phyloP scores from a whole-genome alignment of 768 basidiomycete genomes.

The Xerocomus brunneocitrinus region DNA sequence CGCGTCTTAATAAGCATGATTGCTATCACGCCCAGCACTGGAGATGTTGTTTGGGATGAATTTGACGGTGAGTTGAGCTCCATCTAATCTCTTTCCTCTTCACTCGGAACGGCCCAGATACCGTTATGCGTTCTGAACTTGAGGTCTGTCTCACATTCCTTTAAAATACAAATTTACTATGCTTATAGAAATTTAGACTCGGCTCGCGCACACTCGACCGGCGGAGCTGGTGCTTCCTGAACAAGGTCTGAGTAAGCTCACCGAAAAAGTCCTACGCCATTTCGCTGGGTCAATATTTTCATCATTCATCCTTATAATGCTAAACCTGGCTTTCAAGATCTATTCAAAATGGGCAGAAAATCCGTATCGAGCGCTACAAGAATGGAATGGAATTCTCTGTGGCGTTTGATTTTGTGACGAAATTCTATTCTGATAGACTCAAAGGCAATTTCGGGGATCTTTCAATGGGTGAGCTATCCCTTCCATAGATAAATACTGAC shows the following conservation, averaged over 20 bases:
- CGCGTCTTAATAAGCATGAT: slow-evolving; percentile 64
- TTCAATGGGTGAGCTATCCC: slow-evolving; percentile 12
- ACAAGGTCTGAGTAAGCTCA: slow-evolving; percentile 56
- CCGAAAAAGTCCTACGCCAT: slow-evolving; percentile 70
- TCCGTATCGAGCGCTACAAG: slow-evolving; percentile 62
- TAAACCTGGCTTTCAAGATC: slow-evolving; percentile 28
- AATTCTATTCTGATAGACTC: slow-evolving; percentile 59
- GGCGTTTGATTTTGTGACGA: slow-evolving; percentile 62
- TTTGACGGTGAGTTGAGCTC: slow-evolving; percentile 57
- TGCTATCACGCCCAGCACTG: slow-evolving; percentile 79
- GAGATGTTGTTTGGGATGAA: slow-evolving; percentile 91
- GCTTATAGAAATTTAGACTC: slow-evolving; percentile 52
- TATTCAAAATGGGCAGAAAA: slow-evolving; percentile 36
- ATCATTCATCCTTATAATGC: slow-evolving; percentile 2
- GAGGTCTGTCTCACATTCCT: slow-evolving; percentile 48
- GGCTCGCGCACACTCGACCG: slow-evolving; percentile 81
- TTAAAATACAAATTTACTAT: not conserved
- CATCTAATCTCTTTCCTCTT: not conserved
- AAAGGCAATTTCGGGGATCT: slow-evolving; percentile 38
- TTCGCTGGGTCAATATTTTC: slow-evolving; percentile 52
- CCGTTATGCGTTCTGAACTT: slow-evolving; percentile 80
- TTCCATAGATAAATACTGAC: not conserved
- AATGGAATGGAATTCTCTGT: slow-evolving; percentile 54
- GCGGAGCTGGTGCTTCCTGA: slow-evolving; percentile 71
- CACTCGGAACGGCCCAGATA: slow-evolving; percentile 44